Conservation (phyloP, 441 rosid species). For the Populus hybrid region DNA sequence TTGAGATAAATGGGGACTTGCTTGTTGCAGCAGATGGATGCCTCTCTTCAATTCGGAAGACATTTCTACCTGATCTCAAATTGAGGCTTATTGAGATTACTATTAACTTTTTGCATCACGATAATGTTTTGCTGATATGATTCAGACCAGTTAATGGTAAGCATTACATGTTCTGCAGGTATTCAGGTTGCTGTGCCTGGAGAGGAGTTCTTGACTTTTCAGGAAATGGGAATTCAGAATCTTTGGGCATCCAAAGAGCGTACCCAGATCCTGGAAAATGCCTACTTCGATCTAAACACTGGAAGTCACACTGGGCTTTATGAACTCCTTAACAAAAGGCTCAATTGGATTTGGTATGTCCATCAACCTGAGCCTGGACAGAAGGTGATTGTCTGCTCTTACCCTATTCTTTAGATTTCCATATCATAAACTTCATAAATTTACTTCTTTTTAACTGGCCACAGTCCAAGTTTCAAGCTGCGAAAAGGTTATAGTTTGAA, state of each 20-base stretch:
- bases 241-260: constrained; percentile 34
- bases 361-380: constrained; percentile 65
- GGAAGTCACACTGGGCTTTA: constrained; percentile 54
- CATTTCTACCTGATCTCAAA: constrained; percentile 53
- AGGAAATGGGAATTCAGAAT: constrained; percentile 50
- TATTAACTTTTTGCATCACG: not conserved
- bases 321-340: constrained; percentile 53
- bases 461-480: not conserved
- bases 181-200: constrained; percentile 84
- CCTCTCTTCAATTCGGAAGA: constrained; percentile 59
- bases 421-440: not conserved
- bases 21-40: constrained; percentile 85
- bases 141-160: not conserved
- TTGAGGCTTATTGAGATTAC: constrained; percentile 46
- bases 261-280: constrained; percentile 72
- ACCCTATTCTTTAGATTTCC: not conserved
- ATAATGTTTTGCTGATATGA: not conserved
- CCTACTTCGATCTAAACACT: constrained; percentile 46
- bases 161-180: constrained; percentile 33
- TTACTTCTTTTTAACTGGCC: not conserved
- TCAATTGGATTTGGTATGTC: constrained; percentile 79
- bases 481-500: not conserved
- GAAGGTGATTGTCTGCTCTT: constrained; percentile 37
- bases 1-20: constrained; percentile 55
- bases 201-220: constrained; percentile 73